These are phyloP conservation scores for Astragalus glycyphyllos DNA, from an alignment of 306 rosid species.

Conservation along the genomic window DNA sequence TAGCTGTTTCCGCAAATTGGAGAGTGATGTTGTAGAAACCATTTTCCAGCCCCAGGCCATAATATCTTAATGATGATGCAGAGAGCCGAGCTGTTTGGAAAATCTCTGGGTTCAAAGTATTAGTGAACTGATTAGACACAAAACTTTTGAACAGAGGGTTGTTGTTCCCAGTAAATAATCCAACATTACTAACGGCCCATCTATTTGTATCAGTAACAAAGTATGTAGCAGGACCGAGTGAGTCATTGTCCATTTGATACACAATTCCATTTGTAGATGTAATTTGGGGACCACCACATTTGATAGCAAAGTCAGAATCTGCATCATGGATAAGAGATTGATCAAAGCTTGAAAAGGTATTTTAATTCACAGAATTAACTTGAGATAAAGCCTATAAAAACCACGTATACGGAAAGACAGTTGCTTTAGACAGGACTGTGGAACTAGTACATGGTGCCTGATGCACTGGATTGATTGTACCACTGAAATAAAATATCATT, in stretches of 20 bases:
- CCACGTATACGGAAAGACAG: too few relatives aligned
- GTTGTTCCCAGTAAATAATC: conserved; percentile 47
- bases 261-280: conserved; percentile 45
- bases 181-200: conserved; percentile 84
- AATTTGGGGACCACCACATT: conserved; percentile 67
- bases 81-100: conserved; percentile 76
- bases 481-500: not conserved
- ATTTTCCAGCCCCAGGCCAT: conserved; percentile 74
- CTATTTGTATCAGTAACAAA: conserved; percentile 56
- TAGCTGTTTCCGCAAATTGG: conserved; percentile 65
- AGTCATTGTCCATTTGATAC: conserved; percentile 57
- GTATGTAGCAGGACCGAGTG: conserved; percentile 78
- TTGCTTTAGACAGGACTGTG: not conserved
- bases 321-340: conserved; percentile 31
- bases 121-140: conserved; percentile 52
- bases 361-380: not conserved
- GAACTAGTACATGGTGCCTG: not conserved
- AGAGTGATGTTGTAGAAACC: conserved; percentile 71
- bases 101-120: conserved; percentile 56
- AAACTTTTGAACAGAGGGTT: conserved; percentile 40
- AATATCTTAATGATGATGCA: conserved; percentile 82
- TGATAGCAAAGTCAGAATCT: conserved; percentile 71
- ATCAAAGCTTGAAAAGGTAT: not conserved
- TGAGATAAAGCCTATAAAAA: not conserved
- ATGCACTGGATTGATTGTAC: not conserved